Evolutionary conservation across 345 rosid species (phyloP), one percentile per base, ranked within the genome.

Genomic region (Abelmoschus esculentus): DNA sequence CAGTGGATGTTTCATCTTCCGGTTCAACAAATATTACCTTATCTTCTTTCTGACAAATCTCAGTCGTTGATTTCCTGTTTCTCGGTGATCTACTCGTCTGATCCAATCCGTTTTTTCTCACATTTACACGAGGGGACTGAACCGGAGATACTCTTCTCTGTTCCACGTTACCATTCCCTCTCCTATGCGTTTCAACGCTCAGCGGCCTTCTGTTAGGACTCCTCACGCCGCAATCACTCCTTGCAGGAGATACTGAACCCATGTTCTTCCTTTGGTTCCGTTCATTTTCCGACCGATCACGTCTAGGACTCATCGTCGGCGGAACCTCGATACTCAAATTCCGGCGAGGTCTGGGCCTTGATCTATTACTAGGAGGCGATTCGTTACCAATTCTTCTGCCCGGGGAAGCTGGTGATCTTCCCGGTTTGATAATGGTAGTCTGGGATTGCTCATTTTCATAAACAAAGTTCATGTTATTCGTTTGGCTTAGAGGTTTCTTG

Each of bases 121-220:
- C 26, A 52, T 52, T 68, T 14, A 77, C 26, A 75, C 73, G 80
- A 15, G 88, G 81, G 19, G 89, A 83, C 29, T 77, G 89, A 70
- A 77, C 81, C 15, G 83, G 86, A 67, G 89, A 79, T 10, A 55
- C 84, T 66, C 86, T 73, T 71, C 85, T 70, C 78, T 78, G 88
- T 40, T 87, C 86, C 47, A 42, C 38, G 0, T 73, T 63, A 56
- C 75, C 87, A 66, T 73, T 78, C 17, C 38, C 66, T 77, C 72
- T 79, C 77, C 80, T 77, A 72, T 79, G 83, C 6, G 83, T 76
- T 40, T 84, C 88, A 42, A 76, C 77, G 7, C 58, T 73, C 69
- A 77, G 69, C 4, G 79, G 80, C 76, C 92, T 84, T 49, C 88
- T 70, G 13, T 34, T 75, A 2, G 91, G 91, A 76, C 86, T 87